Evolutionary conservation across 345 rosid species (phyloP).

Genomic region (Nephelium lappaceum): DNA sequence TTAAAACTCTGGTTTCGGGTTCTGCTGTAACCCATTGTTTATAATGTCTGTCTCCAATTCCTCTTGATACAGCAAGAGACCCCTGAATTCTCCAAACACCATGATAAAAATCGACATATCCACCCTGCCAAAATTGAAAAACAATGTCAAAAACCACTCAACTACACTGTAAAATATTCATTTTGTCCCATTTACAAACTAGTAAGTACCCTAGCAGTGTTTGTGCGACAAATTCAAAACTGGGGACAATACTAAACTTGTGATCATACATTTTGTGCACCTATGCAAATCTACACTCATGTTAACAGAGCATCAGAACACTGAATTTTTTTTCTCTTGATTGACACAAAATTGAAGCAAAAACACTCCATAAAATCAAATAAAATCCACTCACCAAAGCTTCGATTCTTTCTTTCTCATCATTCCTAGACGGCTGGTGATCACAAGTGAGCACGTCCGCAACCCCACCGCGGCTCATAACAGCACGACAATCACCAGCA

Average conservation of each 20-base stretch:
- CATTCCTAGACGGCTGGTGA: slow-evolving; percentile 66
- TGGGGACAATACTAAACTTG: no score
- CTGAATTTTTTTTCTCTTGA: no score
- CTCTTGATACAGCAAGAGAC: slow-evolving; percentile 79
- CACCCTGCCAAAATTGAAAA: slow-evolving; percentile 51
- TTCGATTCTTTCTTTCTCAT: slow-evolving; percentile 67
- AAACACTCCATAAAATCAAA: background rate
- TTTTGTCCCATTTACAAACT: background rate
- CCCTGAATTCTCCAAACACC: slow-evolving; percentile 93
- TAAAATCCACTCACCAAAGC: slow-evolving; percentile 49
- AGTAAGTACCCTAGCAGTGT: background rate
- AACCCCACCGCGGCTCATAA: slow-evolving; percentile 63
- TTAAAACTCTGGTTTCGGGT: slow-evolving; percentile 64
- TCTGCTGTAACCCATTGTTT: slow-evolving; percentile 83
- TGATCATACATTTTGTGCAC: no score
- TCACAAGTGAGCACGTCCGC: slow-evolving; percentile 84
- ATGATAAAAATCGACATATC: slow-evolving; percentile 67
- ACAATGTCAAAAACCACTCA: slow-evolving; percentile 4
- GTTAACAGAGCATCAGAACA: no score
- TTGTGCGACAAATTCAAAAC: background rate
- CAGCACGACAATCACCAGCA: slow-evolving; percentile 88
- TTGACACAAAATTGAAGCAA: background rate
- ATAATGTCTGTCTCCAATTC: slow-evolving; percentile 69
- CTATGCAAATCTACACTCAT: background rate
- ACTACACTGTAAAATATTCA: background rate